These are phyloP conservation scores for Euphorbia peplus DNA, from an alignment of 345 rosid genomes.

Conservation along the genomic window DNA sequence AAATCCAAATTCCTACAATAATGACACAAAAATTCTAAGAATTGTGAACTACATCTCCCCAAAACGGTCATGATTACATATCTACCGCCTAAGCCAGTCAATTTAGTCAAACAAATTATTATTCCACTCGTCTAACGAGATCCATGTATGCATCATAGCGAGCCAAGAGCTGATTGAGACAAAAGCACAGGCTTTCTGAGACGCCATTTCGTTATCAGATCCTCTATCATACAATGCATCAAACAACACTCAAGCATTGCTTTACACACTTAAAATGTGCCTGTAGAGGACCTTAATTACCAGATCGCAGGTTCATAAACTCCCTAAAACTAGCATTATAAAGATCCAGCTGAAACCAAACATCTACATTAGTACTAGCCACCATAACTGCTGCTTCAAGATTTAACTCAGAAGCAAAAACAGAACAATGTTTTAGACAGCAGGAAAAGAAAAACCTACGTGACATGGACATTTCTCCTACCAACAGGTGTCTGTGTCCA, in stretches of 20 bases:
- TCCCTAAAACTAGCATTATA: neutral
- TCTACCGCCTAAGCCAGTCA: neutral
- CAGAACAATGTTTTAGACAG: neutral
- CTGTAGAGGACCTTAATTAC: slow-evolving; percentile 15
- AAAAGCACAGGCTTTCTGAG: slow-evolving; percentile 23
- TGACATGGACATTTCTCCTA: too few relatives aligned
- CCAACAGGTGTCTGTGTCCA: too few relatives aligned
- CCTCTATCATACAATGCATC: slow-evolving; percentile 7
- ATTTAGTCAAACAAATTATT: neutral
- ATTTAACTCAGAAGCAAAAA: neutral
- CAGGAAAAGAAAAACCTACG: neutral
- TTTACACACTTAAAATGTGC: neutral
- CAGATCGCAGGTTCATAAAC: neutral
- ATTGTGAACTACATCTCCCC: neutral
- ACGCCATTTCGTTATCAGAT: slow-evolving; percentile 15
- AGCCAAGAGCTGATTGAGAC: slow-evolving; percentile 7
- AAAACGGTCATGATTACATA: too few relatives aligned
- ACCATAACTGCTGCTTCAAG: neutral
- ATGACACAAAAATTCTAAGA: neutral
- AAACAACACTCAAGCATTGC: neutral
- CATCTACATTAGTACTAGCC: neutral
- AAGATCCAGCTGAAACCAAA: neutral
- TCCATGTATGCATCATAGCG: slow-evolving; percentile 20
- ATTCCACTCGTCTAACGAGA: neutral
- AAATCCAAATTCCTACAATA: too few relatives aligned